Evolutionary conservation across 805 yeast genomes (phyloP), one percentile per base, ranked within the genome.

Genomic region (Teunomyces stri): DNA sequence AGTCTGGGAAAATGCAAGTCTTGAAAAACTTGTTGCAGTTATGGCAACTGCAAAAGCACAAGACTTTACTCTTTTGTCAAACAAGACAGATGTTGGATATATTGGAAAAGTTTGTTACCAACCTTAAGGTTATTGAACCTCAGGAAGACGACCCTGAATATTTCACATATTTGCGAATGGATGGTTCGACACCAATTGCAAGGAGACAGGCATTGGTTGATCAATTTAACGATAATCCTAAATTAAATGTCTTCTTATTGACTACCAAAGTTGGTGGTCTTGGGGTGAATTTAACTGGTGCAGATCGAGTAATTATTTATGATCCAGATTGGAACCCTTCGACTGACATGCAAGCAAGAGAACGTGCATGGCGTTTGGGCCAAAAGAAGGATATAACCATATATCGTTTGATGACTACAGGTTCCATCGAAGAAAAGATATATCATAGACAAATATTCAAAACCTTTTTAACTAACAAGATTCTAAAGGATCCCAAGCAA

Each of bases 291-390:
- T 65, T 92, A 40, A 92, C 97, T 0, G 98, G 98, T 3, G 98
- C 99, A 0, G 90, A 90, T 54, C 70, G 98, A 39, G 97, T 92
- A 10, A 89, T 92, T 18, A 92, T 92, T 12, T 92, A 79, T 62
- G 99, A 92, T 59, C 99, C 99, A 0, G 98, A 94, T 66, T 92
- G 99, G 99, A 92, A 92, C 60, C 99, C 99, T 0, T 89, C 97
- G 0, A 94, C 98, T 0, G 99, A 92, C 69, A 77, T 91, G 50
- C 99, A 92, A 66, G 99, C 99, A 0, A 75, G 98, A 50, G 99
- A 92, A 63, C 70, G 99, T 42, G 97, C 98, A 0, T 94, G 98
- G 98, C 75, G 99, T 53, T 74, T 92, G 52, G 99, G 99, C 1
- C 99, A 92, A 64, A 91, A 87, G 61, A 82, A 84, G 48, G 96